These are phyloP conservation scores for Omphalotus olearius DNA, from an alignment of 1,284 basidiomycete genomes.

Conservation along the genomic window DNA sequence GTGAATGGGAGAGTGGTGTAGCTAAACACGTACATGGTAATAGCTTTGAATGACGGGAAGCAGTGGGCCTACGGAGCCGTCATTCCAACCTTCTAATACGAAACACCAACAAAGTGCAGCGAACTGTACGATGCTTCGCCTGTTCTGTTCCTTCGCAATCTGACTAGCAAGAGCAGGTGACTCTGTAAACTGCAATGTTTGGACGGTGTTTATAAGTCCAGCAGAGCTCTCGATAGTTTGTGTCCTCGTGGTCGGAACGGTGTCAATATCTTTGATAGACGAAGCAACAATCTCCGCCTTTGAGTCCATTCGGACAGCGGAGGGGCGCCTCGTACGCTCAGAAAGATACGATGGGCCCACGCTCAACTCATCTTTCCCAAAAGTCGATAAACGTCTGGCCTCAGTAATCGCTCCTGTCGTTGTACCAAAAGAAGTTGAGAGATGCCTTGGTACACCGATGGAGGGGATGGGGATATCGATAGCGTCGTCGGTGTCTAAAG, in stretches of 20 bases:
- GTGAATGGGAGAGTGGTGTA: background rate
- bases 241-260: constrained; percentile 13
- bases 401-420: background rate
- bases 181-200: background rate
- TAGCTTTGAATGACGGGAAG: constrained; percentile 12
- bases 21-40: constrained; percentile 7
- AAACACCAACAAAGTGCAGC: constrained; percentile 6
- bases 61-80: constrained; percentile 12
- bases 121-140: constrained; percentile 5
- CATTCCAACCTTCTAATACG: constrained; percentile 13
- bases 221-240: background rate
- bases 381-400: constrained; percentile 3
- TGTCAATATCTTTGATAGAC: constrained; percentile 8
- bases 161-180: background rate
- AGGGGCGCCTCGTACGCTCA: background rate
- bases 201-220: background rate
- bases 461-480: background rate
- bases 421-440: background rate
- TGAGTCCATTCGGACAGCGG: background rate
- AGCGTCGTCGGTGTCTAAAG: background rate
- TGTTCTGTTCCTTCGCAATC: background rate
- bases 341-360: background rate
- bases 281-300: constrained; percentile 5
- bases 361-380: background rate
- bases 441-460: constrained; percentile 1